Evolutionary conservation across 768 basidiomycete genomes (phyloP), one percentile per base, ranked within the genome.

Genomic region (Tricholoma hemisulphureum): DNA sequence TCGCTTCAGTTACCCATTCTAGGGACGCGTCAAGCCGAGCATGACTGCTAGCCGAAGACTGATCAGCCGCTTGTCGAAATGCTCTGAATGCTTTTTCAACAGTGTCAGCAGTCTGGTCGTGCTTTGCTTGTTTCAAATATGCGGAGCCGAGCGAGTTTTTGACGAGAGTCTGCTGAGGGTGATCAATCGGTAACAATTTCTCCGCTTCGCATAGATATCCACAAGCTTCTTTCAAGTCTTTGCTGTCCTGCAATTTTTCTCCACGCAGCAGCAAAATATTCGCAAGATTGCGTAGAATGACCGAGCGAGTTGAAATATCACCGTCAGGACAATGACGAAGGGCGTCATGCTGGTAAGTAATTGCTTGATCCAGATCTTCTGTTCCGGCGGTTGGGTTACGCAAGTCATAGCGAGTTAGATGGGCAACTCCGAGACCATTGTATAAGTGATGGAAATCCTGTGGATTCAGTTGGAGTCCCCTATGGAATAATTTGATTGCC

Each of bases 311-410:
- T 51, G 18, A 59, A 53, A 53, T 68, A 55, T 20, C n/a, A n/a
- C 39, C 10, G 0, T 3, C 1, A 9, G 62, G 62, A n/a, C 58
- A 61, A n/a, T 55, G 37, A 4, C 41, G 53, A 16, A 59, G 58
- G 18, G 60, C 67, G 4, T 54, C 41, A 16, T 51, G 43, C 18
- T 62, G 53, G 3, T 35, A 34, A 9, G 5, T 14, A 21, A 71
- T 66, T 6, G 70, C 68, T 51, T 64, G 52, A 3, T 67, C 51
- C 11, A 69, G 51, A 45, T 63, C 61, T 16, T 3, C 26, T 8
- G 20, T 11, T n/a, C 31, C n/a, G n/a, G n/a, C n/a, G n/a, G n/a
- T n/a, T n/a, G n/a, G n/a, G n/a, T n/a, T n/a, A n/a, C n/a, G n/a
- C n/a, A n/a, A n/a, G n/a, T n/a, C n/a, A n/a, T n/a, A n/a, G n/a